Evolutionary conservation across 2,329 filamentous ascomycete genomes (phyloP), one percentile per base, ranked within the genome.

Genomic region (Pseudogymnoascus sp.): DNA sequence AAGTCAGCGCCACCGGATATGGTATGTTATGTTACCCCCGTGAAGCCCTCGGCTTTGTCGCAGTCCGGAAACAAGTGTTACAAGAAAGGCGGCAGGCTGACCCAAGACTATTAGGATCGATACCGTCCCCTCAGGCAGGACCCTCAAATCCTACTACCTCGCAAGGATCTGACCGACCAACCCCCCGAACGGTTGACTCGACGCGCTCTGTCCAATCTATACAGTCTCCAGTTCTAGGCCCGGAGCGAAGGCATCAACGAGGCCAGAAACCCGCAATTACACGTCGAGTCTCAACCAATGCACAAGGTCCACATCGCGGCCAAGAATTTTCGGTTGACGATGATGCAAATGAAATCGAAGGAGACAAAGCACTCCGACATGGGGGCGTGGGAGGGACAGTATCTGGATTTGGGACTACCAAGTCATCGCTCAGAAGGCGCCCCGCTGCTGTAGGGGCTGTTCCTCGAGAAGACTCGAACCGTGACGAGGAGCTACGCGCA

Each of bases 271-370:
- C 91, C 16, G 77, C 83, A 10, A 84, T 93, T 75, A 75, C 84
- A 64, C 88, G 91, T 68, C 87, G 91, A 65, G 81, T 87, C 64
- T 93, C 91, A 1, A 91, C 91, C 24, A 90, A 84, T 63, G 76
- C 73, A 22, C 81, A 85, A 70, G 86, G 86, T 41, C 92, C 91
- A 2, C 86, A 93, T 72, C 88, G 91, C 62, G 90, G 93, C 31
- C 89, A 90, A 66, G 82, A 93, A 65, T 98, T 96, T 77, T 97
- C 93, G 0, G 91, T 91, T 59, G 93, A 98, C 72, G 93, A 98
- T 74, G 92, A 91, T 71, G 80, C 87, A 24, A 82, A 86, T 67
- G 93, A 97, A 75, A 86, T 96, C 19, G 87, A 90, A 71, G 84
- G 85, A 66, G 89, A 92, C 70, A 77, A 76, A 50, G 78, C 75